Percentiles rank a stretch among this genome's conserved stretches.
Evolutionary conservation across 768 basidiomycete genomes (phyloP).

Genomic region (Termitomyces sp.): DNA sequence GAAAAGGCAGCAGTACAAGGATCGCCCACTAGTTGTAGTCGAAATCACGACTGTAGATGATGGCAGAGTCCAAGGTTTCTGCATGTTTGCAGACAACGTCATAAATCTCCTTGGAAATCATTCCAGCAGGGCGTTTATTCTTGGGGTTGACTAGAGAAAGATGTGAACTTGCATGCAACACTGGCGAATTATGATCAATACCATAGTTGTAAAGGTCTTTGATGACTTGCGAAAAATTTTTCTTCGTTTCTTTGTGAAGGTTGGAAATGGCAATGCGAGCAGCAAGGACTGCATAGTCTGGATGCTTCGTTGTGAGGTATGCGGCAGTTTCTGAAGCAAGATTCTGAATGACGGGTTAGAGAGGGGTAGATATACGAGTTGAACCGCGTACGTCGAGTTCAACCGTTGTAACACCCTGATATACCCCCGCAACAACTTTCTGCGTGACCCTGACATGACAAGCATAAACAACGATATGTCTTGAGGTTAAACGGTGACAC

Average conservation of each 20-base stretch:
- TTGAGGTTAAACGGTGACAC: constrained; percentile 14
- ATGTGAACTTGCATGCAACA: neutral
- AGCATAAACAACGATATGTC: neutral
- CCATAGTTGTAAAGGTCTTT: constrained; percentile 87
- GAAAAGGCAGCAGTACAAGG: too few species aligned
- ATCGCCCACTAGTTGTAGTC: constrained; percentile 84
- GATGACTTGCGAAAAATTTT: constrained; percentile 90
- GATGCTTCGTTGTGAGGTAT: constrained; percentile 93
- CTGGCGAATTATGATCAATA: constrained; percentile 25
- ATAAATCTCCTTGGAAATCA: constrained; percentile 91
- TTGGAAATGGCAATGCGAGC: constrained; percentile 99
- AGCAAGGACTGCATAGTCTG: constrained; percentile 97
- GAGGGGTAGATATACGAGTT: neutral
- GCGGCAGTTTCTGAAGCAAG: constrained; percentile 97
- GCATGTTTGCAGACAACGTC: constrained; percentile 77
- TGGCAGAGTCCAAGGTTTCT: constrained; percentile 80
- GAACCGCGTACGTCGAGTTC: constrained; percentile 80
- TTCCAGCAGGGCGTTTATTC: constrained; percentile 77
- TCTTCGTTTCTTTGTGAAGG: constrained; percentile 98
- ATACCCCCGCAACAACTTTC: constrained; percentile 91
- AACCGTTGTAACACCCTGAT: constrained; percentile 93
- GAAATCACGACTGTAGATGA: constrained; percentile 98
- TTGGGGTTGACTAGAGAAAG: constrained; percentile 79
- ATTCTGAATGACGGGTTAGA: constrained; percentile 48
- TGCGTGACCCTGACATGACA: constrained; percentile 74